phyloP scores from a whole-genome alignment of 202 grass and related monocot species.

The Schoenoplectus tabernaemontani region DNA sequence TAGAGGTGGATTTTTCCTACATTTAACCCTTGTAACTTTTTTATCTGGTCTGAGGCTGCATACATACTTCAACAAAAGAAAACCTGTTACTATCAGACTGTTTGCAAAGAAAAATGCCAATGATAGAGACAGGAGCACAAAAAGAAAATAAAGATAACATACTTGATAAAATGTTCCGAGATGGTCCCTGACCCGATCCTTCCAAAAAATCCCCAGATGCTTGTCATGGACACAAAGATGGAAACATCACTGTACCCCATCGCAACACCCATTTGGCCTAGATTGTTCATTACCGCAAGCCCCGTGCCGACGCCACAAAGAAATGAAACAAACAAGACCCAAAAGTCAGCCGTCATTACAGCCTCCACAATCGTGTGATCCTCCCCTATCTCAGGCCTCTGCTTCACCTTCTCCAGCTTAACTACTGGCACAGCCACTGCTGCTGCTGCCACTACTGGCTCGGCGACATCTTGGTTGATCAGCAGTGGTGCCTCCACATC shows the following conservation, averaged over 20 bases:
- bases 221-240: constrained; percentile 92
- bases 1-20: not conserved
- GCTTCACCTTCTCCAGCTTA: not conserved
- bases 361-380: constrained; percentile 81
- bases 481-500: constrained; percentile 22
- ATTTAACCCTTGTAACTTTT: not conserved
- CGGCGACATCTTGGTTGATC: not conserved
- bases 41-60: not conserved
- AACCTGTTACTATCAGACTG: not conserved
- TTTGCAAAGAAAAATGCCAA: not conserved
- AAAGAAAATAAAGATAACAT: constrained; percentile 11
- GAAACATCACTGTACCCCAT: constrained; percentile 90
- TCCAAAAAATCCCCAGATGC: constrained; percentile 99
- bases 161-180: constrained; percentile 96
- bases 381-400: constrained; percentile 57
- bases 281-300: constrained; percentile 91
- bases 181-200: constrained; percentile 75
- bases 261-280: constrained; percentile 87
- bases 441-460: constrained; percentile 6
- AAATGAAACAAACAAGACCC: constrained; percentile 82
- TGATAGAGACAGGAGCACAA: not conserved
- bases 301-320: constrained; percentile 81
- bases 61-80: not conserved
- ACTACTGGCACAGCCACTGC: not conserved
- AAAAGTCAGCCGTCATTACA: constrained; percentile 62